These are phyloP conservation scores for Kwoniella pini DNA, from an alignment of 768 basidiomycete species.

Conservation along the genomic window DNA sequence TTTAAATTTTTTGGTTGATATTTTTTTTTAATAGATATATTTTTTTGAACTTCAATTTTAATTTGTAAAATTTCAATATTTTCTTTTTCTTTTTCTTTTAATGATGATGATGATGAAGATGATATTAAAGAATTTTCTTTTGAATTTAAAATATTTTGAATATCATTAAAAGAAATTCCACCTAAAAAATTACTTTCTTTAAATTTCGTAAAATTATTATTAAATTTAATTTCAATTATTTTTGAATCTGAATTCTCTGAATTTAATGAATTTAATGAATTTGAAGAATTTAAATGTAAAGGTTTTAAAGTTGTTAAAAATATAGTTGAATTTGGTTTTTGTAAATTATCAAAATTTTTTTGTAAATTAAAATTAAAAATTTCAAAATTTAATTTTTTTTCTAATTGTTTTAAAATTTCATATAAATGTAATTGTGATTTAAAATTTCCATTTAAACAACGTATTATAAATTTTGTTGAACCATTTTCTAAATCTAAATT, in stretches of 20 bases:
- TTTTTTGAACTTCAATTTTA: constrained; percentile 10
- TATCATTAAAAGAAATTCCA: constrained; percentile 27
- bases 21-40: neutral
- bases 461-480: constrained; percentile 20
- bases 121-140: neutral
- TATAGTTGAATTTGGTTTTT: constrained; percentile 6
- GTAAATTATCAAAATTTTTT: too few species aligned
- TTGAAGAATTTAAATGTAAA: constrained; percentile 11
- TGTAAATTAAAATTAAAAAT: constrained; percentile 26
- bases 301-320: constrained; percentile 30
- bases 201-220: neutral
- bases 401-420: constrained; percentile 37
- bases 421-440: constrained; percentile 30
- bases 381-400: constrained; percentile 26
- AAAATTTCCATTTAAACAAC: constrained; percentile 9
- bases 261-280: too few species aligned
- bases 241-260: too few species aligned
- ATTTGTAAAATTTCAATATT: constrained; percentile 3
- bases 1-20: neutral
- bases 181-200: constrained; percentile 19
- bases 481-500: constrained; percentile 19
- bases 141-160: constrained; percentile 15
- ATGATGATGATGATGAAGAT: neutral
- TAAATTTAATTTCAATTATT: constrained; percentile 6
- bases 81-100: neutral